phyloP scores from a whole-genome alignment of 2,329 filamentous ascomycete species.

The Cordyceps cicadae region DNA sequence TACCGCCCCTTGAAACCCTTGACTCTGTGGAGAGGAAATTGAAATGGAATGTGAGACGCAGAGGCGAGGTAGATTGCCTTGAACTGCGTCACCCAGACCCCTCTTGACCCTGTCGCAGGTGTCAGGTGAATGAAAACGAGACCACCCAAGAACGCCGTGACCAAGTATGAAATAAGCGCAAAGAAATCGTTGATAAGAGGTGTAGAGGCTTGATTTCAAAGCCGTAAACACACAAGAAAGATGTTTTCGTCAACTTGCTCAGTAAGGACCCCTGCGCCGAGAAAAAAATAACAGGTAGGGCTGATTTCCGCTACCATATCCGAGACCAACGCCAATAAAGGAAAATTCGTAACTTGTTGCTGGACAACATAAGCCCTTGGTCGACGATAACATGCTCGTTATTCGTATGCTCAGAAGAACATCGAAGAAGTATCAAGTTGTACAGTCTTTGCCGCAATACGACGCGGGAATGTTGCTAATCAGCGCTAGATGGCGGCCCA shows the following conservation, averaged over 20 bases:
- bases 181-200: not conserved
- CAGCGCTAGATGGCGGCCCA: not conserved
- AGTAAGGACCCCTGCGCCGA: not conserved
- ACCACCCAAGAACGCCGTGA: conserved; percentile 1
- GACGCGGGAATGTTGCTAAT: too few species aligned
- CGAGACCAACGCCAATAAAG: not conserved
- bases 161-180: not conserved
- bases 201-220: not conserved
- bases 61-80: not conserved
- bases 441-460: not conserved
- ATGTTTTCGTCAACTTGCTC: not conserved
- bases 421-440: not conserved
- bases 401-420: not conserved
- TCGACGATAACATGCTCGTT: not conserved
- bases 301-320: not conserved
- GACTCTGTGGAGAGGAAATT: not conserved
- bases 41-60: not conserved
- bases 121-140: not conserved
- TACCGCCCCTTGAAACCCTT: not conserved
- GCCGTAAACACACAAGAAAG: not conserved
- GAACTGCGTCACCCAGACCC: not conserved
- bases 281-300: not conserved
- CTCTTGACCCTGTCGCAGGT: not conserved
- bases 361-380: not conserved
- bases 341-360: not conserved